These are phyloP conservation scores for Phialophora tarda DNA, from an alignment of 2,329 filamentous ascomycete species.

Conservation along the genomic window DNA sequence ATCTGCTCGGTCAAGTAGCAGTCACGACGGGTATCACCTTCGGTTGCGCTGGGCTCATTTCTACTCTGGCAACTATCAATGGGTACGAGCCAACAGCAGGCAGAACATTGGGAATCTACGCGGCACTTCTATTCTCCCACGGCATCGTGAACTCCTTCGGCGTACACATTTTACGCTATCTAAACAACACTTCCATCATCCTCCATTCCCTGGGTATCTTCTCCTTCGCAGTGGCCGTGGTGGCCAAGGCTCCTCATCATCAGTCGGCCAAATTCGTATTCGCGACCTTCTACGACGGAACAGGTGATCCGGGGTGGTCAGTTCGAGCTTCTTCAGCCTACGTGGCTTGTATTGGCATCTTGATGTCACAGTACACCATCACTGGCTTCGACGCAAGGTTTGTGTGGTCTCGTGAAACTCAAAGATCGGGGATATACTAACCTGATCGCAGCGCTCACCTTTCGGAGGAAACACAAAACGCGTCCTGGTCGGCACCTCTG, in stretches of 20 bases:
- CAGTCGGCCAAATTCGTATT: slow-evolving; percentile 63
- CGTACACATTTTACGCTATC: slow-evolving; percentile 59
- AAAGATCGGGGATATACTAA: neutral
- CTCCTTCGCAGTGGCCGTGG: slow-evolving; percentile 60
- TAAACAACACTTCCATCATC: slow-evolving; percentile 63
- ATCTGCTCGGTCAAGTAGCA: slow-evolving; percentile 56
- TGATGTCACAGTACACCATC: slow-evolving; percentile 62
- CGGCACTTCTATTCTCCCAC: slow-evolving; percentile 61
- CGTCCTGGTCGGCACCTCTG: slow-evolving; percentile 63
- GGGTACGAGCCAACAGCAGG: slow-evolving; percentile 53
- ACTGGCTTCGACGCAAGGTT: slow-evolving; percentile 44
- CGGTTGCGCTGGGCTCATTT: slow-evolving; percentile 54
- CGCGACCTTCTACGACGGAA: slow-evolving; percentile 59
- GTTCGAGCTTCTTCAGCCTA: slow-evolving; percentile 60
- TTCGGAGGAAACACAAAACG: slow-evolving; percentile 63
- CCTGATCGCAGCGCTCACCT: slow-evolving; percentile 54
- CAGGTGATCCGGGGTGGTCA: slow-evolving; percentile 60
- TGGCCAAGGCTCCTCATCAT: slow-evolving; percentile 63
- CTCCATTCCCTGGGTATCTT: slow-evolving; percentile 61
- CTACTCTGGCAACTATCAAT: slow-evolving; percentile 54
- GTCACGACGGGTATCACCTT: slow-evolving; percentile 58
- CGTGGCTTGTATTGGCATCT: slow-evolving; percentile 59
- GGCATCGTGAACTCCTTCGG: slow-evolving; percentile 64
- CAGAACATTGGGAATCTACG: slow-evolving; percentile 65
- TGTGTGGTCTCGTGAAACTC: neutral